phyloP scores from a whole-genome alignment of 345 rosid genomes.

The Eucalyptus guilfoylei region DNA sequence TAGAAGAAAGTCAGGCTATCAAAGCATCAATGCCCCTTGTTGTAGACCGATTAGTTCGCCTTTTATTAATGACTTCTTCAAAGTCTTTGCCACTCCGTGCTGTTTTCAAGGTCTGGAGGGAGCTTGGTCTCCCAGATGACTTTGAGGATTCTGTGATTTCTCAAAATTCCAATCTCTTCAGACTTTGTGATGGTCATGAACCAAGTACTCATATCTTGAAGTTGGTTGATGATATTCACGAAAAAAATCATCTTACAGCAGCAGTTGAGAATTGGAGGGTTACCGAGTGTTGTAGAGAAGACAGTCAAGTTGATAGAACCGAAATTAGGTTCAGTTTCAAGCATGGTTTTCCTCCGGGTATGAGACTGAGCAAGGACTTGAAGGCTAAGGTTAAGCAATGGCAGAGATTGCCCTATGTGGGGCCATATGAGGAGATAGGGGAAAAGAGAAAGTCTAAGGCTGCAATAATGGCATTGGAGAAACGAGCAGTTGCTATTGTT shows the following conservation, averaged over 20 bases:
- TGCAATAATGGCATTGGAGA: conserved; percentile 43
- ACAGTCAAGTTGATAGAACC: conserved; percentile 29
- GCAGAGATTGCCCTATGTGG: conserved; percentile 65
- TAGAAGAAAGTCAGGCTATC: conserved; percentile 51
- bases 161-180: conserved; percentile 41
- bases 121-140: conserved; percentile 89
- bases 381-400: conserved; percentile 73
- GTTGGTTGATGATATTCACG: conserved; percentile 29
- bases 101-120: conserved; percentile 95
- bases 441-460: conserved; percentile 38
- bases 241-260: conserved; percentile 14
- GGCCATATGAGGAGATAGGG: conserved; percentile 54
- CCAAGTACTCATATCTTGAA: conserved; percentile 61
- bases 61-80: conserved; percentile 55
- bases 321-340: conserved; percentile 50
- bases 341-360: conserved; percentile 73
- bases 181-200: conserved; percentile 48
- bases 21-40: conserved; percentile 28
- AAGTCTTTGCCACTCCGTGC: conserved; percentile 85
- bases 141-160: conserved; percentile 83
- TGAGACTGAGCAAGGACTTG: conserved; percentile 73
- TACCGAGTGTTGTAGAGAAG: conserved; percentile 53
- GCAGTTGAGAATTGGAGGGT: conserved; percentile 82
- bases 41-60: conserved; percentile 50
- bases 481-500: conserved; percentile 67